These are phyloP conservation scores for Jaltomata sinuosa DNA, from an alignment of 257 asterid genomes.

Conservation along the genomic window DNA sequence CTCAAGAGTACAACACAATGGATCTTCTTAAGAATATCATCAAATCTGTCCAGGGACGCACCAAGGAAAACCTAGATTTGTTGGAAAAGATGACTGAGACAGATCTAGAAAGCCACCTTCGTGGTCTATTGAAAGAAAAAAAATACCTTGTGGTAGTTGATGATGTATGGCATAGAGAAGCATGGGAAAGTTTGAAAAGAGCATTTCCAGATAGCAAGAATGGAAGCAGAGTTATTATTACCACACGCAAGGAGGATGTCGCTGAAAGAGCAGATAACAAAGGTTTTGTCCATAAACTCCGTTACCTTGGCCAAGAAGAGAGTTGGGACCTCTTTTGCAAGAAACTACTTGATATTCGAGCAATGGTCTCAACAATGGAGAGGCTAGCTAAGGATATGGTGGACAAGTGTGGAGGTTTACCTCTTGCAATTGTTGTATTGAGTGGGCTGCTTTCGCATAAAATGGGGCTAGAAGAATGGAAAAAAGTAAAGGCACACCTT, in stretches of 20 bases:
- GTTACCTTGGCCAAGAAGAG: not conserved
- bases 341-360: not conserved
- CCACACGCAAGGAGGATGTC: constrained; percentile 1
- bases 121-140: not conserved
- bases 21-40: not conserved
- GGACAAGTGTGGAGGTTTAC: not conserved
- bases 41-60: not conserved
- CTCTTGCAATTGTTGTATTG: constrained; percentile 1
- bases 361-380: not conserved
- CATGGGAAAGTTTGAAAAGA: not conserved
- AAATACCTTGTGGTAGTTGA: not conserved
- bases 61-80: not conserved
- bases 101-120: not conserved
- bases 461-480: not conserved
- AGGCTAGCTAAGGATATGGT: not conserved
- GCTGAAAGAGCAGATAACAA: not conserved
- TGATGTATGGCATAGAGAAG: not conserved
- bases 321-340: not conserved
- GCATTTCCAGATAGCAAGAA: constrained; percentile 2
- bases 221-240: constrained; percentile 1
- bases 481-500: not conserved
- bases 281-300: not conserved
- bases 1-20: not conserved
- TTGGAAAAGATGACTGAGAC: not conserved
- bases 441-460: not conserved